Base-by-base conservation (phyloP, 345 rosid genomes). In the Salix viminalis region DNA sequence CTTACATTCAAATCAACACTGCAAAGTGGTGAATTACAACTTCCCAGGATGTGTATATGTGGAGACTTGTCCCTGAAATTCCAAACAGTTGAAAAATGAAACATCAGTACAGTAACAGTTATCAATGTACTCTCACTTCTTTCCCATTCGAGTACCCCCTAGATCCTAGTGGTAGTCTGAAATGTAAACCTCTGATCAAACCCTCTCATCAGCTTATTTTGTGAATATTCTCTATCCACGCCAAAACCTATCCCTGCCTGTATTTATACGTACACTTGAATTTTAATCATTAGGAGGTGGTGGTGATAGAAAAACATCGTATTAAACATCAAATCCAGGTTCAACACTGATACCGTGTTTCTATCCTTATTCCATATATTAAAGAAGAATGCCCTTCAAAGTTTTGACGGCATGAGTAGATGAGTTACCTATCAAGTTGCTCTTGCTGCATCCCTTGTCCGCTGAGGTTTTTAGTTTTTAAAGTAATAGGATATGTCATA, bases 1-100 rank as follows among this genome's bases (percentile, higher is more conserved):
- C 90, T 87, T 83, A 96, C 99, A 85, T 85, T 89, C 75, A 96
- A 87, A 77, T 93, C 91, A 46, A 90, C 83, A 71, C 83, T 83
- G 84, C 94, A 87, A 14, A 96, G 87, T 32, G 91, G 96, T 71
- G 99, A 89, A 76, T 72, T 84, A 72, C 74, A 88, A 76, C 81
- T 87, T 72, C 88, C 91, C 56, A 89, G 86, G 77, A 90, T 56
- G 76, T 86, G 91, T 67, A 74, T 73, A 79, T 77, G 78, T 74
- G 79, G 96, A 77, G 83, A 84, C 82, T 88, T 88, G 74, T 83
- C 94, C 90, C 99, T 96, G 91, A 79, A 84, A 86, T 69, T 34
- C 80, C 81, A 78, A 69, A 65, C 65, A 83, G 48, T 21, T 73
- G 58, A 80, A 70, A 46, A 60, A 69, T 75, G 48, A 80, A 50